phyloP scores from a whole-genome alignment of 2,329 filamentous ascomycete genomes.

The Diplocarpon rosae region DNA sequence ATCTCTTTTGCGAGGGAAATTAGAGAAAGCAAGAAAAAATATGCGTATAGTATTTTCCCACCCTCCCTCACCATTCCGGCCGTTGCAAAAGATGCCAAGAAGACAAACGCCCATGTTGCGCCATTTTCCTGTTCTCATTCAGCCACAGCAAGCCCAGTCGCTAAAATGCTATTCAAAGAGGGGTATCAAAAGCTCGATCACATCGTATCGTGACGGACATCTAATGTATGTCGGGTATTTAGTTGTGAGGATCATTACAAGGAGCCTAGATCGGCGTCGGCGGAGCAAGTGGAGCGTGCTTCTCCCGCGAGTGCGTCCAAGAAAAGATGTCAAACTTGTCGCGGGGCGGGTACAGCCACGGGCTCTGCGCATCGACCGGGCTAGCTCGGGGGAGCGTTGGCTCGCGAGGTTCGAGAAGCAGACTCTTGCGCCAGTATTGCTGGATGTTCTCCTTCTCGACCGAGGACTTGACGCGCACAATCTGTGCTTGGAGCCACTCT shows the following conservation, averaged over 20 bases:
- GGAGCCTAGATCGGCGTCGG: no score
- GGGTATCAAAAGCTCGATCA: conserved; percentile 28
- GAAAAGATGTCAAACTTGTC: conserved; percentile 42
- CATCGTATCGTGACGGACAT: conserved; percentile 8
- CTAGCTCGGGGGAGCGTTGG: conserved; percentile 18
- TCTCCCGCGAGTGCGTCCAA: conserved; percentile 34
- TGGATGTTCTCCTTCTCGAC: conserved; percentile 51
- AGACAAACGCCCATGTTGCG: not conserved
- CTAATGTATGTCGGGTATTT: conserved; percentile 3
- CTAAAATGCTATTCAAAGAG: conserved; percentile 30
- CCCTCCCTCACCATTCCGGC: not conserved
- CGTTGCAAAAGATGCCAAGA: not conserved
- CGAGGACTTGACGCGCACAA: conserved; percentile 50
- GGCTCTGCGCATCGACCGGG: conserved; percentile 20
- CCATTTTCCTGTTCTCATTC: not conserved
- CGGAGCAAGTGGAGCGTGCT: conserved; percentile 7
- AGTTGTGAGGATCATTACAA: conserved; percentile 6
- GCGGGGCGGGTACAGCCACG: conserved; percentile 26
- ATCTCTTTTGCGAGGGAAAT: not conserved
- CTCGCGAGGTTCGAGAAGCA: conserved; percentile 52
- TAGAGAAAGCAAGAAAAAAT: not conserved
- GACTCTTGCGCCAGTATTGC: conserved; percentile 55
- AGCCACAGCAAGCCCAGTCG: conserved; percentile 9
- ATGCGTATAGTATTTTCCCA: not conserved
- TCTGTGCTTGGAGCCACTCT: conserved; percentile 79